These are phyloP conservation scores for Lagerstroemia speciosa DNA, from an alignment of 345 rosid species.

Conservation along the genomic window DNA sequence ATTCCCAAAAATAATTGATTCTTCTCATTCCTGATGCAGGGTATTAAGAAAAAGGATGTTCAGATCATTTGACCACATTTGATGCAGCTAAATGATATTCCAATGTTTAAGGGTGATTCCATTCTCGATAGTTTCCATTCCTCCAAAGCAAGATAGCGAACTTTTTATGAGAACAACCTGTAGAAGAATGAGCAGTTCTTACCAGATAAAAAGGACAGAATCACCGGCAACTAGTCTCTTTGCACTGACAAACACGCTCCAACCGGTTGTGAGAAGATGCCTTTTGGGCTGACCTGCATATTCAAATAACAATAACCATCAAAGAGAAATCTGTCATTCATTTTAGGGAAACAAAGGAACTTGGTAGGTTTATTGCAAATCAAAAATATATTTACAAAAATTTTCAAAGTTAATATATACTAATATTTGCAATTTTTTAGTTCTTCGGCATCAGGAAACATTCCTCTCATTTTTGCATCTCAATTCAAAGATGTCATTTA, in stretches of 20 bases:
- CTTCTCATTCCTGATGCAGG: conserved; percentile 35
- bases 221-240: conserved; percentile 46
- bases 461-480: neutral
- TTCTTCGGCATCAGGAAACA: neutral
- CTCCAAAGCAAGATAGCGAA: neutral
- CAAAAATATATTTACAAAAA: too few species aligned
- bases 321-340: neutral
- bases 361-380: too few species aligned
- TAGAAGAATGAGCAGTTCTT: neutral
- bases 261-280: conserved; percentile 47
- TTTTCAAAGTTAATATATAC: too few species aligned
- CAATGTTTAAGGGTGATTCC: neutral
- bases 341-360: too few species aligned
- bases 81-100: neutral
- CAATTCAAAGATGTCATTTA: neutral
- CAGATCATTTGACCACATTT: neutral
- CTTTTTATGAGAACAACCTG: neutral
- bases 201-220: conserved; percentile 45
- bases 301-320: neutral
- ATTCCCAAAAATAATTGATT: conserved; percentile 41
- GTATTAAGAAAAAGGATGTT: neutral
- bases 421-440: too few species aligned
- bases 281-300: conserved; percentile 47
- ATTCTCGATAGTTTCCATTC: neutral
- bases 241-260: conserved; percentile 52